Evolutionary conservation across 1,284 basidiomycete genomes (phyloP), one percentile per base, ranked within the genome.

Genomic region (Ceratobasidium papillatum): DNA sequence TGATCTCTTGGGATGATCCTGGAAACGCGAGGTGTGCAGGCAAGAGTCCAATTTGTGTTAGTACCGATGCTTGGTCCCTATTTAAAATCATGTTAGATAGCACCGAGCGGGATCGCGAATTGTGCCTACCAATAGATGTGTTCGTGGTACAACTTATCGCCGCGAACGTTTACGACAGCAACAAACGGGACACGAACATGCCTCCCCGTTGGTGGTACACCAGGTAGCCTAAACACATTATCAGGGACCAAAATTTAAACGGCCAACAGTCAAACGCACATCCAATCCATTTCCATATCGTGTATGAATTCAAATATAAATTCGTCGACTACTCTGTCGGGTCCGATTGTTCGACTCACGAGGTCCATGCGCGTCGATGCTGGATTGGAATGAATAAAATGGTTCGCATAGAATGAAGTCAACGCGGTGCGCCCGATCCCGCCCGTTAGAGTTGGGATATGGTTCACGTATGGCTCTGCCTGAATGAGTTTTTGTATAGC

Each of bases 151-250:
- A 82, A 75, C 22, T 87, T 81, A 77, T 89, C 88, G 1, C 88
- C 88, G 47, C 88, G 83, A 58, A 89, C 82, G 75, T 87, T 88
- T 45, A 89, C 86, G 8, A 89, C 85, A 1, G 85, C 85, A 38
- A 87, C 81, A 84, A 88, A 86, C 0, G 87, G 87, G 38, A 89
- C 83, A 4, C 82, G 77, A 32, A 89, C 77, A 65, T 84, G 83
- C 77, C 83, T 85, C 14, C 84, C 84, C 0, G 85, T 87, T 0
- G 87, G 84, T 8, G 87, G 87, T 8, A 89, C 83, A 1, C 85
- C 84, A 4, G 86, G 87, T 22, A 87, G 81, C 56, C 68, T 72
- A 17, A 5, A 30, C 5, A 5, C 43, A 25, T 32, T 49, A 47
- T 34, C 27, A 30, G 22, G 25, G 38, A 74, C 34, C 47, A 32